phyloP scores from a whole-genome alignment of 2,329 filamentous ascomycete species.

The Colletotrichum spinosum region DNA sequence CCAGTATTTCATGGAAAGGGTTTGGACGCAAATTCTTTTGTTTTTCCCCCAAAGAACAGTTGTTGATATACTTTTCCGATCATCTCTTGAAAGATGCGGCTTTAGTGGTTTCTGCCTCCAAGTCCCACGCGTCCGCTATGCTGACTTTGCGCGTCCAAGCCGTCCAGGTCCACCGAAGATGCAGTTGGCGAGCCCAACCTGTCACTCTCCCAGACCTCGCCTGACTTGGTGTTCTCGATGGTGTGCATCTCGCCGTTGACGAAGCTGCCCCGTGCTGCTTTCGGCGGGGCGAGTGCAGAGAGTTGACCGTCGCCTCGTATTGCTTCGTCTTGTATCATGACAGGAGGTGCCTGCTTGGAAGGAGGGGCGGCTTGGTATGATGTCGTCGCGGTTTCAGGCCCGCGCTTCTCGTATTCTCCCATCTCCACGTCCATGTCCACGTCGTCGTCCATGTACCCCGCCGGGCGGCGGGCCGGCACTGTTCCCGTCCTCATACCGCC shows the following conservation, averaged over 20 bases:
- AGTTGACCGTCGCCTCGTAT: slow-evolving; percentile 1
- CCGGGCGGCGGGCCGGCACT: slow-evolving; percentile 43
- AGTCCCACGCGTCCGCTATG: slow-evolving; percentile 38
- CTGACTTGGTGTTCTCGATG: slow-evolving; percentile 47
- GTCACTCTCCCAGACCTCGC: slow-evolving; percentile 30
- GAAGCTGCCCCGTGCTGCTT: slow-evolving; percentile 4
- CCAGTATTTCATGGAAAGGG: too few species aligned
- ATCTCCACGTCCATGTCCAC: slow-evolving; percentile 51
- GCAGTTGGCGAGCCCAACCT: slow-evolving; percentile 42
- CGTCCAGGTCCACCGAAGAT: slow-evolving; percentile 40
- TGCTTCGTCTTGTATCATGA: not conserved
- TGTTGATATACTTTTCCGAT: not conserved
- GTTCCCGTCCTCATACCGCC: slow-evolving; percentile 46
- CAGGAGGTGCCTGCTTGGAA: not conserved
- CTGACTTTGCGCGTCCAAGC: slow-evolving; percentile 40
- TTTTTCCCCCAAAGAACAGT: too few species aligned
- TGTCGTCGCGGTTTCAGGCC: slow-evolving; percentile 11
- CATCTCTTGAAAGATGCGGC: not conserved
- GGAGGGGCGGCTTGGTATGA: not conserved
- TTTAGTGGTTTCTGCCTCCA: slow-evolving; percentile 13
- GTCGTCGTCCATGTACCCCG: slow-evolving; percentile 50
- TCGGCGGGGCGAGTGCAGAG: not conserved
- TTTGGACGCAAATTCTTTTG: too few species aligned
- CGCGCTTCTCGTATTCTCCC: slow-evolving; percentile 12
- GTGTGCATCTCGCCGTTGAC: slow-evolving; percentile 51